Base-by-base conservation (phyloP, 1,284 basidiomycete genomes). In the Thecaphora thlaspeos region DNA sequence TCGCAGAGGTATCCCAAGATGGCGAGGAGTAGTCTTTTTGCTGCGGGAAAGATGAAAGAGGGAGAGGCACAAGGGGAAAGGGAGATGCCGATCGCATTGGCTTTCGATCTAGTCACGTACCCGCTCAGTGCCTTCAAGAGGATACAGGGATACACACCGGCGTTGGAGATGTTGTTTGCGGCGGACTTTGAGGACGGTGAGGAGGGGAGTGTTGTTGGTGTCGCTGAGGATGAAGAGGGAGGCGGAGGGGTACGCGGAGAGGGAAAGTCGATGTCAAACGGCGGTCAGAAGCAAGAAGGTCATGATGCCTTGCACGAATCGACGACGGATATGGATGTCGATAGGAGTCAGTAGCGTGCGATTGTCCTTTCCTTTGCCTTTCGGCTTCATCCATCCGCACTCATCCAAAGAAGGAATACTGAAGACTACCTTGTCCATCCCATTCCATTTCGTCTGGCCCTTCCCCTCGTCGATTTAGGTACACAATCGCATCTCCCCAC, bases 1-100 rank as follows among this genome's bases (percentile, higher is more conserved):
- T 95, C 91, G 12, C 89, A 90, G 50, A 86, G 93, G 12, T 95
- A 95, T 78, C 91, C 92, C 14, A 91, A 90, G 71, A 82, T 92
- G 71, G 88, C 90, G 1, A 82, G 83, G 39, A 81, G 41, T 23
- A 49, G 53, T 38, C 51, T 52, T 21, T 55, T 48, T 19, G 54
- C 50, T 2, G 11, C 23, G 24, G 37, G 10, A 23, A 2, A 4
- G 14, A 38, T 48, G 46, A 44, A 45, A 40, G 49, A 46, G 11
- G 26, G 19, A 3, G 23, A 44, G 9, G 26, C 36, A 1, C n/a
- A n/a, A n/a, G n/a, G n/a, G n/a, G 47, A 48, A 1, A 53, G 45
- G 32, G 45, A 43, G 19, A 64, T 66, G 22, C 80, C 82, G 21
- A 78, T 79, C 12, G 87, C 86, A 0, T 80, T 91, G 26, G 89